These are phyloP conservation scores for Trametes villosa DNA, from an alignment of 768 basidiomycete species.

Conservation along the genomic window DNA sequence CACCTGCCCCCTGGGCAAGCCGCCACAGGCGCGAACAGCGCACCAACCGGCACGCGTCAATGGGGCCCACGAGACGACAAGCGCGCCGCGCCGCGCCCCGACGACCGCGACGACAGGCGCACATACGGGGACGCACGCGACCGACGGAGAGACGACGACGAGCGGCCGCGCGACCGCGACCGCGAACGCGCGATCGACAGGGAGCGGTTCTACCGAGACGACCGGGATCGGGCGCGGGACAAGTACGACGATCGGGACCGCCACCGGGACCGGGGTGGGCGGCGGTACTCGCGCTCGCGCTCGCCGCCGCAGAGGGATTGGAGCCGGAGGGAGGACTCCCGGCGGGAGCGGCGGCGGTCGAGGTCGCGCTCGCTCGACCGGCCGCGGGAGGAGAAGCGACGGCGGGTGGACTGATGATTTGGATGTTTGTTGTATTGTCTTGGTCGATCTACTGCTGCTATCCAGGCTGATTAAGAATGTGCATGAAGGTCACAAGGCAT, in stretches of 20 bases:
- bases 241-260: not conserved
- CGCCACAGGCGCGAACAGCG: slow-evolving; percentile 40
- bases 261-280: slow-evolving; percentile 7
- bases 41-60: slow-evolving; percentile 25
- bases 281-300: slow-evolving; percentile 22
- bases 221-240: slow-evolving; percentile 14
- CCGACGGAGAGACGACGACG: slow-evolving; percentile 16
- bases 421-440: not conserved
- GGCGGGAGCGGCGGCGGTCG: slow-evolving; percentile 29
- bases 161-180: slow-evolving; percentile 3
- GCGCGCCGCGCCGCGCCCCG: slow-evolving; percentile 29
- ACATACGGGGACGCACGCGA: slow-evolving; percentile 26
- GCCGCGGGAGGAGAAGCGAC: slow-evolving; percentile 39
- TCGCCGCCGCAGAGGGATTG: slow-evolving; percentile 26
- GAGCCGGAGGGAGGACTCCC: slow-evolving; percentile 24
- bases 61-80: slow-evolving; percentile 29
- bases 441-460: no score
- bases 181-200: slow-evolving; percentile 12
- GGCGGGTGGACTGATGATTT: slow-evolving; percentile 33
- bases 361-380: slow-evolving; percentile 35
- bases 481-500: not conserved
- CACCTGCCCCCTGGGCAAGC: slow-evolving; percentile 31
- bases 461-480: no score
- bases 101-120: slow-evolving; percentile 29
- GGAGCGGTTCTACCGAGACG: slow-evolving; percentile 8